Evolutionary conservation across 805 yeast species (phyloP).

Genomic region (Kazachstania martiniae): DNA sequence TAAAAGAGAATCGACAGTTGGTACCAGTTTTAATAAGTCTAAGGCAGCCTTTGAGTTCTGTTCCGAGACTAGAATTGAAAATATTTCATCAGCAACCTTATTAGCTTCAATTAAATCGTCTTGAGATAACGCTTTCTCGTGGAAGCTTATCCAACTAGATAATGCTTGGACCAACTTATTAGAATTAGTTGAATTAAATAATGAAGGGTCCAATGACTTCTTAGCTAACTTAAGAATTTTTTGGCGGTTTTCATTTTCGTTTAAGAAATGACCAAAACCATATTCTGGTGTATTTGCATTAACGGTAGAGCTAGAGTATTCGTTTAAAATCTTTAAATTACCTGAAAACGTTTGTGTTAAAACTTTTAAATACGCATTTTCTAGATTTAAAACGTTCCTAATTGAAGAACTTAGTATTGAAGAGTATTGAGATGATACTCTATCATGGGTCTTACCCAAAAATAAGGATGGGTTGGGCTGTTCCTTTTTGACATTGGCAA

Average conservation of each 20-base stretch:
- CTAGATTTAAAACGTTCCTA: slow-evolving; percentile 42
- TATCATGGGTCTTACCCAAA: slow-evolving; percentile 35
- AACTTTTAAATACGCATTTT: slow-evolving; percentile 67
- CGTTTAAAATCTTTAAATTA: slow-evolving; percentile 51
- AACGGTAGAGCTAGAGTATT: slow-evolving; percentile 34
- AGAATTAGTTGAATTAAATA: slow-evolving; percentile 35
- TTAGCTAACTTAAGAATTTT: slow-evolving; percentile 37
- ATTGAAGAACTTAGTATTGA: slow-evolving; percentile 17
- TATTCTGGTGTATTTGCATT: slow-evolving; percentile 65
- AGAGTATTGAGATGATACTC: slow-evolving; percentile 1
- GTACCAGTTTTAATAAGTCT: slow-evolving; percentile 31
- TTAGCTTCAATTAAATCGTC: slow-evolving; percentile 23
- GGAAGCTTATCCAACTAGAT: slow-evolving; percentile 59
- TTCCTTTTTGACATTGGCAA: slow-evolving; percentile 38
- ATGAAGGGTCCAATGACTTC: slow-evolving; percentile 33
- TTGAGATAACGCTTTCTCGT: slow-evolving; percentile 33
- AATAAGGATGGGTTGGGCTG: slow-evolving; percentile 53
- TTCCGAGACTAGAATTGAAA: slow-evolving; percentile 32
- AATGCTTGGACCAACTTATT: slow-evolving; percentile 43
- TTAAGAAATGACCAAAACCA: slow-evolving; percentile 71
- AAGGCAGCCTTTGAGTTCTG: slow-evolving; percentile 31
- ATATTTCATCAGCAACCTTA: slow-evolving; percentile 24
- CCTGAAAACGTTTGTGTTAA: slow-evolving; percentile 52
- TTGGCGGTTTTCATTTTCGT: slow-evolving; percentile 40
- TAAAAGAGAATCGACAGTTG: slow-evolving; percentile 35